Evolutionary conservation across 331 rosid species (phyloP).

Genomic region (Arachis monticola): DNA sequence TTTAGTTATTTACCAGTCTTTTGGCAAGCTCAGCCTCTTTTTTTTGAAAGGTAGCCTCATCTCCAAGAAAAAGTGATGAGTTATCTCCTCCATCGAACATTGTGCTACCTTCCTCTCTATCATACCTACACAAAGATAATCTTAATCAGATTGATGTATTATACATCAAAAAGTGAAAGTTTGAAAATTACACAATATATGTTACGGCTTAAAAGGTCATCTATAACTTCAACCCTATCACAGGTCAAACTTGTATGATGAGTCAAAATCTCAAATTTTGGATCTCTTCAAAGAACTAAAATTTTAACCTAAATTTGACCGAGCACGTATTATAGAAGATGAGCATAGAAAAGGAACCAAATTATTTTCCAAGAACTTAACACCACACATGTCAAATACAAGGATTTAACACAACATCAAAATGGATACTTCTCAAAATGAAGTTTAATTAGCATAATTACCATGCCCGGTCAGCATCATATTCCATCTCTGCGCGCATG

Average conservation of each 20-base stretch:
- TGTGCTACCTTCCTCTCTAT: slow-evolving; percentile 94
- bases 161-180: neutral
- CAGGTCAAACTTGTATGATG: slow-evolving; percentile 22
- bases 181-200: slow-evolving; percentile 16
- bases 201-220: neutral
- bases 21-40: slow-evolving; percentile 99
- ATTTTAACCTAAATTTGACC: neutral
- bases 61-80: slow-evolving; percentile 79
- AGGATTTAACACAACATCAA: slow-evolving; percentile 4
- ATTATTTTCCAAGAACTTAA: slow-evolving; percentile 20
- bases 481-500: slow-evolving; percentile 96
- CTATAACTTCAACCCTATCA: slow-evolving; percentile 24
- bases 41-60: slow-evolving; percentile 91
- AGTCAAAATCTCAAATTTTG: slow-evolving; percentile 9
- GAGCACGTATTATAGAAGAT: neutral
- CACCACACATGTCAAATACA: neutral
- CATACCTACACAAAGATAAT: slow-evolving; percentile 69
- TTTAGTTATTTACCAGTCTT: slow-evolving; percentile 66
- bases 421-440: slow-evolving; percentile 20
- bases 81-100: slow-evolving; percentile 78
- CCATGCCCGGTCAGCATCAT: slow-evolving; percentile 95
- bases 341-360: slow-evolving; percentile 21
- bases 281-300: slow-evolving; percentile 17
- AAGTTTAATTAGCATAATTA: slow-evolving; percentile 72
- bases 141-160: slow-evolving; percentile 37